Evolutionary conservation across 352 stramenopile species (phyloP).

Genomic region (Peronosclerospora sorghi): DNA sequence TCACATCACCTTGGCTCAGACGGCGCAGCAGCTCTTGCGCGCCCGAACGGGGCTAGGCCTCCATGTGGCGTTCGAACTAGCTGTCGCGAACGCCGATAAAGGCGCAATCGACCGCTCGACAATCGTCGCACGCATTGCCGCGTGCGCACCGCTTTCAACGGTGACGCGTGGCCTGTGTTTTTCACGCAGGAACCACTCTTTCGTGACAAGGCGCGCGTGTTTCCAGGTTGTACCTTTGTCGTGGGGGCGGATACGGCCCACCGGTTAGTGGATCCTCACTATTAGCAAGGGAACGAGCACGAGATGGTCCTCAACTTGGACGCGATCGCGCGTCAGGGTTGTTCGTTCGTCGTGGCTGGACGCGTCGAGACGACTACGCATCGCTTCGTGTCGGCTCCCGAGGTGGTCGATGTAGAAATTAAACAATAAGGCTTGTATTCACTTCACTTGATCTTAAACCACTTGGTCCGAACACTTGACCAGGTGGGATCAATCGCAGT

Average conservation of each 20-base stretch:
- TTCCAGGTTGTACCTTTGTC: conserved; percentile 69
- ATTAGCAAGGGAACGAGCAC: conserved; percentile 70
- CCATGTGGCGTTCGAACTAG: conserved; percentile 62
- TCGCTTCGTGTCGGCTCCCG: conserved; percentile 47
- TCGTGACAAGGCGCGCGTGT: conserved; percentile 65
- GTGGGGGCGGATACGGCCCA: conserved; percentile 85
- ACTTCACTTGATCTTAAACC: conserved; percentile 35
- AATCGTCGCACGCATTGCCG: conserved; percentile 27
- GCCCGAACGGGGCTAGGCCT: conserved; percentile 16
- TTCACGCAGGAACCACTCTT: conserved; percentile 79
- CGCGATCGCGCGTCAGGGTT: conserved; percentile 46
- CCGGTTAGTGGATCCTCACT: conserved; percentile 85
- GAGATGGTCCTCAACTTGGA: conserved; percentile 71
- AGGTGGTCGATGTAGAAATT: too few species aligned
- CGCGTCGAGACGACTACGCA: conserved; percentile 49
- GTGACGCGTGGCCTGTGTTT: conserved; percentile 47
- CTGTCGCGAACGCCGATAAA: conserved; percentile 75
- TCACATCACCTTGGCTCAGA: conserved; percentile 44
- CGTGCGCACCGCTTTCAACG: conserved; percentile 1
- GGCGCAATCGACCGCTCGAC: conserved; percentile 34
- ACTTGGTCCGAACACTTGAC: conserved; percentile 59
- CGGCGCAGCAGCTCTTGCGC: conserved; percentile 35
- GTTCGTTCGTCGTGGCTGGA: conserved; percentile 82
- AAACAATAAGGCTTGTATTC: conserved; percentile 29
- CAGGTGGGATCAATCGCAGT: too few species aligned